Evolutionary conservation across 257 asterid species (phyloP).

Genomic region (Plantago major): DNA sequence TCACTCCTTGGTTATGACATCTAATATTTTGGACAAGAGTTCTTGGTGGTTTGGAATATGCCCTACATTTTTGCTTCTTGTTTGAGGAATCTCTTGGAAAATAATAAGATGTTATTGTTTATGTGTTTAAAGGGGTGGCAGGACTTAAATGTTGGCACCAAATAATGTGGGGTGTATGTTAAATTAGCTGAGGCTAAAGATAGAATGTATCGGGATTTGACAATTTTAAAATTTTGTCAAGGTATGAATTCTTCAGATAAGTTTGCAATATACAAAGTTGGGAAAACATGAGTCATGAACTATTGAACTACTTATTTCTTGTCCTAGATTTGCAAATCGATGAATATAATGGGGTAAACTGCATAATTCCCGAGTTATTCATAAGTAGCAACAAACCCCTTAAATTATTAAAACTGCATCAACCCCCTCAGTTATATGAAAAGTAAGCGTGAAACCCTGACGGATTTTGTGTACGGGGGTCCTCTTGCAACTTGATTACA

Average conservation of each 20-base stretch:
- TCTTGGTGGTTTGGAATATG: not conserved
- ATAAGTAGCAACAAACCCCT: too few relatives aligned
- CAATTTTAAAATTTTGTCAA: not conserved
- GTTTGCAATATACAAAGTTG: too few relatives aligned
- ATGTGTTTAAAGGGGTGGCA: not conserved
- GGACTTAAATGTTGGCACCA: not conserved
- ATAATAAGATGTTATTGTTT: not conserved
- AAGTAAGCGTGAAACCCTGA: too few relatives aligned
- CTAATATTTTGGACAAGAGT: not conserved
- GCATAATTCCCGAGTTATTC: too few relatives aligned
- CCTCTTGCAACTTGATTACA: too few relatives aligned
- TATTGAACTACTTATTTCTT: too few relatives aligned
- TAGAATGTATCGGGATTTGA: not conserved
- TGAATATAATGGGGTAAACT: too few relatives aligned
- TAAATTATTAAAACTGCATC: too few relatives aligned
- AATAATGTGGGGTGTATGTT: not conserved
- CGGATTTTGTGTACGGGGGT: too few relatives aligned
- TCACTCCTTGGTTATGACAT: not conserved
- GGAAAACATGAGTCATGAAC: too few relatives aligned
- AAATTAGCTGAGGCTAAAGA: not conserved
- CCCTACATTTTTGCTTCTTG: not conserved
- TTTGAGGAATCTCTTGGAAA: not conserved
- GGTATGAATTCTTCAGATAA: not conserved
- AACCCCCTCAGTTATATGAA: too few relatives aligned
- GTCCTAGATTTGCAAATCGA: too few relatives aligned